Evolutionary conservation across 164 flowering plant species (phyloP).

Genomic region (Stephania yunnanensis): DNA sequence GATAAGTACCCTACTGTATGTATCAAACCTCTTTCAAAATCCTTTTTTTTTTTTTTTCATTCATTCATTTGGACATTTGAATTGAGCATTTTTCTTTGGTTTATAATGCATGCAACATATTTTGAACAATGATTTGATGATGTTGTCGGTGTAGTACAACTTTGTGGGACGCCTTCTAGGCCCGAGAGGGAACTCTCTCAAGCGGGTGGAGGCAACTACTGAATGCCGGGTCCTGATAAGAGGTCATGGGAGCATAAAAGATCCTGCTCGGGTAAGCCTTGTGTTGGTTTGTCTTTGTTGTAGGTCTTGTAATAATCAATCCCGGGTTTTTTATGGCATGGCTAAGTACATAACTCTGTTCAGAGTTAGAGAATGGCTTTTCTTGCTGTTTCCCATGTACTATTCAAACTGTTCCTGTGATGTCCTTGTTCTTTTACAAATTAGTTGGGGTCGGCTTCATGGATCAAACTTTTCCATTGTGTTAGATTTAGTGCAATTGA

Average conservation of each 20-base stretch:
- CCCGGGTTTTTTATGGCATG: neutral
- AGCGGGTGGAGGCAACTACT: slow-evolving; percentile 95
- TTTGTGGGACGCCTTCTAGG: slow-evolving; percentile 99
- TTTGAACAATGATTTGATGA: neutral
- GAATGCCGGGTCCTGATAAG: slow-evolving; percentile 94
- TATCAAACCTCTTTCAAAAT: neutral
- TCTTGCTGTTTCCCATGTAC: neutral
- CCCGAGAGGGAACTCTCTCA: slow-evolving; percentile 96
- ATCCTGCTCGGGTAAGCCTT: slow-evolving; percentile 69
- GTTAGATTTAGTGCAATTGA: too few species aligned
- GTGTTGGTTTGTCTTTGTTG: slow-evolving; percentile 7
- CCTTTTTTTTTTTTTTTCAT: neutral
- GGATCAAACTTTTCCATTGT: too few species aligned
- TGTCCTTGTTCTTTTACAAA: neutral
- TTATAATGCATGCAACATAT: neutral
- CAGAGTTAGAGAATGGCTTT: neutral
- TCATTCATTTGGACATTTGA: neutral
- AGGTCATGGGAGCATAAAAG: slow-evolving; percentile 97
- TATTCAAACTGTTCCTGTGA: neutral
- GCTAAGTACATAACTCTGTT: neutral
- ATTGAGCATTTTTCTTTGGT: neutral
- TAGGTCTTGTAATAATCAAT: neutral
- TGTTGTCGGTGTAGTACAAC: slow-evolving; percentile 54
- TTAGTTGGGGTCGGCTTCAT: too few species aligned
- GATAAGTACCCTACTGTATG: slow-evolving; percentile 84